phyloP scores from a whole-genome alignment of 192 early-diverging fungal species.

The Gigaspora rosea region DNA sequence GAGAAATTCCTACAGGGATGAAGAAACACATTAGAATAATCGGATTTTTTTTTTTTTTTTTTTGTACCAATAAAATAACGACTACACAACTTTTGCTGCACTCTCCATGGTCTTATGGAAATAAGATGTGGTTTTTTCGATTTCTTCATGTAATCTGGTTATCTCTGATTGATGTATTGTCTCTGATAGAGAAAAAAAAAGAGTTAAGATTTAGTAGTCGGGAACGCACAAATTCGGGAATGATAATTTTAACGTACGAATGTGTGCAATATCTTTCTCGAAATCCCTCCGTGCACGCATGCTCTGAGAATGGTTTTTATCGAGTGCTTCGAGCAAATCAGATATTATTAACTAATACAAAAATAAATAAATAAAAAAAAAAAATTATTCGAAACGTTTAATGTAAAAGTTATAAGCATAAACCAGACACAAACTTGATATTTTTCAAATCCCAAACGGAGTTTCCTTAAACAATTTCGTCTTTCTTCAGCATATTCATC shows the following conservation, averaged over 20 bases:
- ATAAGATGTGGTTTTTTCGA: neutral
- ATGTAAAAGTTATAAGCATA: neutral
- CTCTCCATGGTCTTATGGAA: neutral
- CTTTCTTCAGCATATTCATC: conserved; percentile 21
- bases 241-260: conserved; percentile 3
- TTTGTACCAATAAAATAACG: neutral
- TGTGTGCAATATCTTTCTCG: conserved; percentile 24
- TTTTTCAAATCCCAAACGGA: conserved; percentile 31
- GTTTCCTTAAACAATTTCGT: conserved; percentile 17
- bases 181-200: neutral
- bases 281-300: conserved; percentile 20
- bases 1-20: neutral
- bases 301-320: conserved; percentile 23
- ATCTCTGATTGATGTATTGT: conserved; percentile 4
- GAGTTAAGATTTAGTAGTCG: neutral
- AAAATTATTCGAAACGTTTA: neutral
- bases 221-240: neutral
- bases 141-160: conserved; percentile 8
- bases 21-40: neutral
- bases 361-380: neutral
- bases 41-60: neutral
- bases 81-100: conserved; percentile 5
- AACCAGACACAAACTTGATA: conserved; percentile 14
- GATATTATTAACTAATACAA: conserved; percentile 7
- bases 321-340: conserved; percentile 19